Evolutionary conservation across 2,329 filamentous ascomycete genomes (phyloP), one percentile per base, ranked within the genome.

Genomic region (Penicillium paneum): DNA sequence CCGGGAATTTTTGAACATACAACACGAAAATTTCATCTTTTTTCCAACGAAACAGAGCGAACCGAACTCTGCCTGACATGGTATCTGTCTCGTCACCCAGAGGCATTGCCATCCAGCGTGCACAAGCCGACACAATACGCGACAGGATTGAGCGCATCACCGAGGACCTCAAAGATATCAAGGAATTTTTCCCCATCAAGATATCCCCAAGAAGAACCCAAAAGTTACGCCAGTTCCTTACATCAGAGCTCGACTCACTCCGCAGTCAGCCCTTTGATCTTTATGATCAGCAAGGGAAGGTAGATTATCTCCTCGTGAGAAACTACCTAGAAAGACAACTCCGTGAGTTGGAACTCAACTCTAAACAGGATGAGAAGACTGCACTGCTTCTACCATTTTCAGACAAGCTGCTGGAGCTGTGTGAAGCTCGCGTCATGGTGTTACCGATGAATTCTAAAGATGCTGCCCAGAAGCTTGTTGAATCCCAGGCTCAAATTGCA

Each of bases 281-380:
- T 8, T 43, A 43, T 19, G 41, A 43, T 31, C n/a, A 43, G 11
- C 41, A 31, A 31, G 26, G 41, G 26, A 43, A 43, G 26, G 26
- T 43, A 15, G 41, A 43, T 19, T 19, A 43, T 43, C 26, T 31
- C 15, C n/a, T 43, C 7, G 1, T 19, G 17, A 29, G 11, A 42
- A 13, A 13, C 11, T 42, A 42, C 7, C 26, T 42, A 8, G 26
- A 29, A 29, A 43, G 41, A 12, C 26, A 31, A 28, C 39, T 42
- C 15, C 39, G 39, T 5, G 39, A 42, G 24, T 28, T 82, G 5
- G 64, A 74, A 6, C 71, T 79, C 0, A 75, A 79, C 19, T 62
- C 55, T 8, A 48, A 51, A 19, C 54, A 57, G 34, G 49, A 61
- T 36, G 17, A 56, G 42, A 57, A 28, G 15, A 28, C 39, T 3